A percentile compares a stretch with the other conserved stretches of the same genome.
phyloP scores from a whole-genome alignment of 1,284 basidiomycete genomes.

The Ceratobasidium sp. region DNA sequence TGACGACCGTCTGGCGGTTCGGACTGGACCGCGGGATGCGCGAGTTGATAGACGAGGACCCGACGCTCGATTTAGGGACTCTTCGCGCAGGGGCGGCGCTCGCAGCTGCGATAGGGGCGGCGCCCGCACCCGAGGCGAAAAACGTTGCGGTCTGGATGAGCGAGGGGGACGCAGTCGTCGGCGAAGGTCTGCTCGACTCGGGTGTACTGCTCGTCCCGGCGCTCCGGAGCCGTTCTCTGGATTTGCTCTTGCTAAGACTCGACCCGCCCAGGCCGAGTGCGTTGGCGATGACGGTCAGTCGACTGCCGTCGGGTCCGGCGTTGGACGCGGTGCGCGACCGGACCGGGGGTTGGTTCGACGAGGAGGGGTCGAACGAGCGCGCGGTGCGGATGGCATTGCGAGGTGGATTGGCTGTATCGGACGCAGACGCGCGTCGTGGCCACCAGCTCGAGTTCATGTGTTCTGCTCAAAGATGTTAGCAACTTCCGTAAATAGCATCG shows the following conservation, averaged over 20 bases:
- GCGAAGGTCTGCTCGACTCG: not conserved
- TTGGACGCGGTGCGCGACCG: slow-evolving; percentile 21
- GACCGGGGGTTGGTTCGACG: not conserved
- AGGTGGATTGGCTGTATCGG: slow-evolving; percentile 23
- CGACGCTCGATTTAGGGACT: slow-evolving; percentile 7
- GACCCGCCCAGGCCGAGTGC: slow-evolving; percentile 1
- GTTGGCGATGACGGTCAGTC: slow-evolving; percentile 10
- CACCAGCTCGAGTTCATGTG: slow-evolving; percentile 29
- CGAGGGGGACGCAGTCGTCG: slow-evolving; percentile 11
- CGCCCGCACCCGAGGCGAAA: slow-evolving; percentile 7
- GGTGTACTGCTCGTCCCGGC: slow-evolving; percentile 1
- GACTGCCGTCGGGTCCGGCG: not conserved
- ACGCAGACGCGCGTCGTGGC: slow-evolving; percentile 14
- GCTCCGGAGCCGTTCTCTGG: slow-evolving; percentile 7
- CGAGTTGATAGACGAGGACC: not conserved
- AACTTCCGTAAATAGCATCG: not conserved
- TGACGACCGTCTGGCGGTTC: slow-evolving; percentile 31
- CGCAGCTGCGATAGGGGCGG: slow-evolving; percentile 8
- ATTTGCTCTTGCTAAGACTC: slow-evolving; percentile 21
- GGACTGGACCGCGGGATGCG: slow-evolving; percentile 8
- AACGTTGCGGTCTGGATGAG: slow-evolving; percentile 12
- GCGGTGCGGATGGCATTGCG: slow-evolving; percentile 11
- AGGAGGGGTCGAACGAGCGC: slow-evolving; percentile 24
- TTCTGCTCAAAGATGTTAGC: slow-evolving; percentile 13
- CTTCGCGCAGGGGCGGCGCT: not conserved